Conservation (phyloP, 805 yeast species). For the Kodamaea leandrae region DNA sequence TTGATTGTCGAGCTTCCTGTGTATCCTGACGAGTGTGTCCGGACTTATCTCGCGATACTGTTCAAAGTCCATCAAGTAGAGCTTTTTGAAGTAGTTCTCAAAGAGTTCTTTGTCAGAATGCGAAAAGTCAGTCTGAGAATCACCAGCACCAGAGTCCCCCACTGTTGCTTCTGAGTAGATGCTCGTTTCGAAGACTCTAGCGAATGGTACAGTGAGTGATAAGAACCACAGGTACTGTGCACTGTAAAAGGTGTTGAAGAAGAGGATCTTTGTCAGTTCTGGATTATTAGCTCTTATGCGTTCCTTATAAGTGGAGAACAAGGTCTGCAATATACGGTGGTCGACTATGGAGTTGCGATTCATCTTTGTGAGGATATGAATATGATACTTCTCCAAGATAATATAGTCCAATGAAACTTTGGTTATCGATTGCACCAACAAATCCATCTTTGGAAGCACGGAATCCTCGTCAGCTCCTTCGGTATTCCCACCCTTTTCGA, state of each 20-base stretch:
- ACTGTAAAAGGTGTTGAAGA: constrained; percentile 33
- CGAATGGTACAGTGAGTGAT: constrained; percentile 36
- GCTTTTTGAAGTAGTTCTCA: constrained; percentile 20
- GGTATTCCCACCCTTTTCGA: constrained; percentile 29
- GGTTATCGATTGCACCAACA: constrained; percentile 29
- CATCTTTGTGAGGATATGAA: constrained; percentile 36
- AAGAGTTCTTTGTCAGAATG: constrained; percentile 22
- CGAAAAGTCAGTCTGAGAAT: constrained; percentile 20
- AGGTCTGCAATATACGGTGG: constrained; percentile 18
- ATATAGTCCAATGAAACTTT: constrained; percentile 39
- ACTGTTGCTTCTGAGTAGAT: constrained; percentile 24
- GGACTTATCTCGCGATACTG: constrained; percentile 16
- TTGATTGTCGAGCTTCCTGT: constrained; percentile 19
- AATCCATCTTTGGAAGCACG: constrained; percentile 10
- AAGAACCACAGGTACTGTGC: constrained; percentile 39
- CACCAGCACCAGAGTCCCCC: constrained; percentile 5
- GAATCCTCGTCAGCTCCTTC: constrained; percentile 23
- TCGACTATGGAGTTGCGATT: constrained; percentile 33
- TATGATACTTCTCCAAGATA: constrained; percentile 37
- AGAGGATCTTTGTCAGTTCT: constrained; percentile 30
- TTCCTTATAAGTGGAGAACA: constrained; percentile 23
- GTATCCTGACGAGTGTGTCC: constrained; percentile 20
- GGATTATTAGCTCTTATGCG: constrained; percentile 15
- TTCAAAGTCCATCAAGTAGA: constrained; percentile 19
- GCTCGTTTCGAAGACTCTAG: constrained; percentile 34